A percentile compares a stretch with the other conserved stretches of the same genome.
Conservation (phyloP, 192 early-diverging fungal species). For the Gaertneriomyces semiglobifer region DNA sequence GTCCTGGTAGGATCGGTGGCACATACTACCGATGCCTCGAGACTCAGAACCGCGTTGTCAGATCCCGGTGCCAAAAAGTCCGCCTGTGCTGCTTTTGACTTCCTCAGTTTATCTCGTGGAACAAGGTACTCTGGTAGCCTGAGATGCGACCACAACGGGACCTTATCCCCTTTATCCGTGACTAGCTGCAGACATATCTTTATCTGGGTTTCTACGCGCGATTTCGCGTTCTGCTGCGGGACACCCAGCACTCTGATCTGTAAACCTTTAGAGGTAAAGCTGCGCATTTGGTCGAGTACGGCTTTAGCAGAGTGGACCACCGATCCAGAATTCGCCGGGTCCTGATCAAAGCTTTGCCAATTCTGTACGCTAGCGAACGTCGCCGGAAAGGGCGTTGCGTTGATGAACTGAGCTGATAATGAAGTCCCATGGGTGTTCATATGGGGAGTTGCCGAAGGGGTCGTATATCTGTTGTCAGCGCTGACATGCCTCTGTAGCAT, state of each 20-base stretch:
- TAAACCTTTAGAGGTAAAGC: conserved; percentile 19
- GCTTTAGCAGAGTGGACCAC: conserved; percentile 12
- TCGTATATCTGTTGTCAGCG: background rate
- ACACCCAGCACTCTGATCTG: conserved; percentile 42
- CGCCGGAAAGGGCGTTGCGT: background rate
- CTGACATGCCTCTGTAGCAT: background rate
- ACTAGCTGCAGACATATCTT: conserved; percentile 84
- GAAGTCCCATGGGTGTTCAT: background rate
- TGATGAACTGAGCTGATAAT: no score
- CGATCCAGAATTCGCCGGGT: background rate
- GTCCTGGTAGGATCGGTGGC: conserved; percentile 71
- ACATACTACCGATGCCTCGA: conserved; percentile 85
- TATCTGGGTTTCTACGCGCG: conserved; percentile 92
- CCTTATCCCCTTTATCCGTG: conserved; percentile 63
- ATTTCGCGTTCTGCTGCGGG: conserved; percentile 59
- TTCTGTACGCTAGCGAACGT: background rate
- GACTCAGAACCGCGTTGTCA: conserved; percentile 51
- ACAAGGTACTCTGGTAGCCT: conserved; percentile 79
- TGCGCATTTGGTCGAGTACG: conserved; percentile 15
- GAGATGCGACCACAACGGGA: conserved; percentile 77
- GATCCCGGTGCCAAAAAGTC: conserved; percentile 38
- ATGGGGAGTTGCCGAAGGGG: background rate
- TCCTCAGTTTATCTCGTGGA: conserved; percentile 60
- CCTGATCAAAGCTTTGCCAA: background rate
- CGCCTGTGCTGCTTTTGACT: conserved; percentile 28